A percentile compares a stretch with the other conserved stretches of the same genome.
Evolutionary conservation across 108 stramenopile species (phyloP).

Genomic region (Cyclotella choctawhatcheeana): DNA sequence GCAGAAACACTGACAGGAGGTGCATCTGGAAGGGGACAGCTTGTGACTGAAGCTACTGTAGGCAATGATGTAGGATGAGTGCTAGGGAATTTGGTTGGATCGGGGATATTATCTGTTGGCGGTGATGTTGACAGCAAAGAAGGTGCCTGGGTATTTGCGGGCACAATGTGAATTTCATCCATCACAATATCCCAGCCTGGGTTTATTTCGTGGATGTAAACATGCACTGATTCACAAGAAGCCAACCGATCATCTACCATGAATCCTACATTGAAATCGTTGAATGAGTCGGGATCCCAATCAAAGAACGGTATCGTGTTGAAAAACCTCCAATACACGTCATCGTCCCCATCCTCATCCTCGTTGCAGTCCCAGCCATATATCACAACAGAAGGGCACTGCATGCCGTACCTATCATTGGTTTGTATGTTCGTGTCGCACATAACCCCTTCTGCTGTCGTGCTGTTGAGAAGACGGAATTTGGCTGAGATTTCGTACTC

Average conservation of each 20-base stretch:
- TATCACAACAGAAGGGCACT: conserved; percentile 48
- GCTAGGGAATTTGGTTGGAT: conserved; percentile 11
- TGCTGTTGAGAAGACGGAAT: conserved; percentile 41
- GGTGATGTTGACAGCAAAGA: conserved; percentile 14
- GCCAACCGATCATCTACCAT: conserved; percentile 37
- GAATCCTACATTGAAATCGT: conserved; percentile 34
- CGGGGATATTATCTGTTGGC: conserved; percentile 21
- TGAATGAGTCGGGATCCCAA: conserved; percentile 44
- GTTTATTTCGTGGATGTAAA: conserved; percentile 42
- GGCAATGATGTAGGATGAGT: conserved; percentile 41
- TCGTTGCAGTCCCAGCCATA: conserved; percentile 31
- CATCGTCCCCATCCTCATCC: conserved; percentile 13
- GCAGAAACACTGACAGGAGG: conserved; percentile 16
- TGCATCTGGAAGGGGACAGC: conserved; percentile 17
- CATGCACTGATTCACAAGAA: conserved; percentile 30
- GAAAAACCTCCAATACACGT: conserved; percentile 37
- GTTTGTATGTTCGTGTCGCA: conserved; percentile 40
- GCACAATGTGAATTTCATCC: conserved; percentile 42
- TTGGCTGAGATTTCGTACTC: conserved; percentile 46
- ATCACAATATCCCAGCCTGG: conserved; percentile 41
- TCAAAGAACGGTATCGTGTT: conserved; percentile 19
- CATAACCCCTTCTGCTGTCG: conserved; percentile 29
- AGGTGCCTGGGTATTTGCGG: background rate
- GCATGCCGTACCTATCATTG: background rate
- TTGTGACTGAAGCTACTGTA: conserved; percentile 29